Base-by-base conservation (phyloP, 1,284 basidiomycete genomes). In the Malassezia arunalokei region DNA sequence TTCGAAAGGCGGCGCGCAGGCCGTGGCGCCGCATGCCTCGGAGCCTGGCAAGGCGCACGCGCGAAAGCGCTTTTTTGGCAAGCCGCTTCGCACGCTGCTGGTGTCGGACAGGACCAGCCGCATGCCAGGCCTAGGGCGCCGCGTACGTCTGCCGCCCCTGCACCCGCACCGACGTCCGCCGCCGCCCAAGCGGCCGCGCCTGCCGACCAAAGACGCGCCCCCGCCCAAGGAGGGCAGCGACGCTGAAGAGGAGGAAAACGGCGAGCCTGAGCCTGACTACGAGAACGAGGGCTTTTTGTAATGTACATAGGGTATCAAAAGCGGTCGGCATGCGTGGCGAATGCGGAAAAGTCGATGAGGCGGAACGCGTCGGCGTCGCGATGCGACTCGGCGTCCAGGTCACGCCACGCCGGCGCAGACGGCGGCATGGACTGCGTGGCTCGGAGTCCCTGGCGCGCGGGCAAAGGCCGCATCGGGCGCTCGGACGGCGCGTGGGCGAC, bases 251-350 rank as follows among this genome's bases (percentile, higher is more conserved):
- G 35, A 30, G 12, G 52, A 54, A 20, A 37, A 47, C 8, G 35
- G 33, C 3, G 47, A 48, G 52, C 47, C 52, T 8, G 47, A 48
- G 28, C 42, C 44, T 8, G 52, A 54, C 24, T 55, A 55, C 17
- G 53, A 50, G 24, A 48, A 55, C 11, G 53, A 49, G n/a, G 53
- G 53, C 6, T 55, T 50, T 17, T 40, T 55, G 37, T 54, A 49
- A 30, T 24, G 35, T 20, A 35, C 43, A 44, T 8, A 41, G 40
- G 40, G 30, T 35, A 49, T 49, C 32, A 55, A 32, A 55, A 55
- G 31, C 40, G 40, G 17, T 55, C 47, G 9, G 48, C 40, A n/a
- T 49, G 43, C 29, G 33, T 14, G n/a, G 53, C 43, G 14, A 41
- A 55, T 2, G 53, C 27, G 4, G 53, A 41, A 14, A 55, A 46